Percentiles rank a stretch among this genome's conserved stretches.
Conservation (phyloP, 2,329 filamentous ascomycete species). For the Diaporthe ilicicola region DNA sequence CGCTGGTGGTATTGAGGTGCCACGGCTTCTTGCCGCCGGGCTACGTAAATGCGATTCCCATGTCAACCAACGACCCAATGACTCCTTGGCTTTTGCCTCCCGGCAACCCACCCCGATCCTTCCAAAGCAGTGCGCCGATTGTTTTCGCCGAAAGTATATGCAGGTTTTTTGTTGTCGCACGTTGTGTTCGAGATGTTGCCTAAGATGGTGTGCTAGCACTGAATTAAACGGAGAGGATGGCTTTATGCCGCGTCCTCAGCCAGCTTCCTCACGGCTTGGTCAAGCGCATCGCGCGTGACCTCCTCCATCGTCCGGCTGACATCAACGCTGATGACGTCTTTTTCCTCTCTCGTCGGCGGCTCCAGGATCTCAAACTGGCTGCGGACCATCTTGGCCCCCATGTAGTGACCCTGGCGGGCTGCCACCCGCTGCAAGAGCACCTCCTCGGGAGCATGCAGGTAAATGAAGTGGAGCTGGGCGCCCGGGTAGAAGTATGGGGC, state of each 20-base stretch:
- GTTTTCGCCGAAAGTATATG: constrained; percentile 9
- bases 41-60: constrained; percentile 22
- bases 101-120: background rate
- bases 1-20: constrained; percentile 13
- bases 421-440: constrained; percentile 79
- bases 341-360: constrained; percentile 75
- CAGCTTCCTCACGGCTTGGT: constrained; percentile 64
- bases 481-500: constrained; percentile 78
- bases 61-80: background rate
- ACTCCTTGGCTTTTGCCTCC: constrained; percentile 19
- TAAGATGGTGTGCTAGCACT: background rate
- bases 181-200: background rate
- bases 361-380: constrained; percentile 93
- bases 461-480: constrained; percentile 91
- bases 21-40: background rate
- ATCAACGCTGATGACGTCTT: constrained; percentile 76
- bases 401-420: constrained; percentile 84
- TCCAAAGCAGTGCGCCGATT: constrained; percentile 12
- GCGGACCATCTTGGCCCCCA: constrained; percentile 94
- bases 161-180: background rate
- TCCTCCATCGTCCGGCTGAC: constrained; percentile 66
- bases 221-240: background rate
- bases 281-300: constrained; percentile 68
- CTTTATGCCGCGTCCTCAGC: constrained; percentile 45
- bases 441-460: constrained; percentile 80